A percentile compares a stretch with the other conserved stretches of the same genome.
These are phyloP conservation scores for Cryptococcus amylolentus DNA, from an alignment of 1,284 basidiomycete species.

Conservation along the genomic window DNA sequence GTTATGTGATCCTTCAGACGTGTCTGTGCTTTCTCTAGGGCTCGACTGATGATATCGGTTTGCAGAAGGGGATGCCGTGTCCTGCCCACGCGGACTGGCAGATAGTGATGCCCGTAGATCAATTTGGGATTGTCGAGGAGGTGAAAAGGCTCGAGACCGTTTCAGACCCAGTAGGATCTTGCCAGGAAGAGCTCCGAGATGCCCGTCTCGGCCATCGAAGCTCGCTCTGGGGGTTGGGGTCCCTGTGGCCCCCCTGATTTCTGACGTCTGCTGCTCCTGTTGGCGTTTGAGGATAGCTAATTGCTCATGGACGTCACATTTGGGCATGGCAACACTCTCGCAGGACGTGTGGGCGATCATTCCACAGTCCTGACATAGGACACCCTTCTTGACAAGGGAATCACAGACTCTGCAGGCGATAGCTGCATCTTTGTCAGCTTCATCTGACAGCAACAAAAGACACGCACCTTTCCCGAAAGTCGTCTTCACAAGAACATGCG, in stretches of 20 bases:
- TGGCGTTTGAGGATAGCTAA: slow-evolving; percentile 30
- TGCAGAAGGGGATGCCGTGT: neutral
- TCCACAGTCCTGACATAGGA: slow-evolving; percentile 83
- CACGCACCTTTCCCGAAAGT: slow-evolving; percentile 82
- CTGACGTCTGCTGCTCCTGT: slow-evolving; percentile 17
- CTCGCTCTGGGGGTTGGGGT: slow-evolving; percentile 13
- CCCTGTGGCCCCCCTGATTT: too few relatives aligned
- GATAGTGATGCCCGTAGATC: slow-evolving; percentile 10
- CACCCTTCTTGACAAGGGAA: slow-evolving; percentile 75
- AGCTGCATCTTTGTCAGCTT: slow-evolving; percentile 53
- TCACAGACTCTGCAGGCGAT: slow-evolving; percentile 83
- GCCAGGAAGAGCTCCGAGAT: slow-evolving; percentile 14
- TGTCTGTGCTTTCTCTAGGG: slow-evolving; percentile 9
- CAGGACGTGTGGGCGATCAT: slow-evolving; percentile 83
- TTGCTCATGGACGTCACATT: slow-evolving; percentile 64
- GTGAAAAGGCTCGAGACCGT: slow-evolving; percentile 11
- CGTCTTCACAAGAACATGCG: slow-evolving; percentile 85
- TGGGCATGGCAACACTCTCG: slow-evolving; percentile 65
- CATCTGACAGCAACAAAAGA: slow-evolving; percentile 12
- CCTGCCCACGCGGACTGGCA: neutral
- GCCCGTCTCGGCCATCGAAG: slow-evolving; percentile 5
- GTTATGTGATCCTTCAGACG: slow-evolving; percentile 1
- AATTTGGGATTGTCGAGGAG: slow-evolving; percentile 6
- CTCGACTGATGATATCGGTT: neutral
- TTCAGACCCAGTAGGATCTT: slow-evolving; percentile 21